phyloP scores from a whole-genome alignment of 306 rosid species.

The Vicia sativa region DNA sequence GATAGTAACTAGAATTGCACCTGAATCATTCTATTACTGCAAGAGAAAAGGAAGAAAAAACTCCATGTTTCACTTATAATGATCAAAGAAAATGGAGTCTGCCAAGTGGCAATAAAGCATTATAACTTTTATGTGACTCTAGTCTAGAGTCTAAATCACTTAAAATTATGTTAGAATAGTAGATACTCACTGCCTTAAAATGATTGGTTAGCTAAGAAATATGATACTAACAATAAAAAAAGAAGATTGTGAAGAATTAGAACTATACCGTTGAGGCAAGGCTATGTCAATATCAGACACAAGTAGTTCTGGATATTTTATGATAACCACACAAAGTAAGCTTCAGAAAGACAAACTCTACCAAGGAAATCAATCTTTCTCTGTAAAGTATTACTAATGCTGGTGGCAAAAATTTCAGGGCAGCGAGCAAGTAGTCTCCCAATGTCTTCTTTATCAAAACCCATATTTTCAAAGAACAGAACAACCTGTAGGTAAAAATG shows the following conservation, averaged over 20 bases:
- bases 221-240: conserved; percentile 21
- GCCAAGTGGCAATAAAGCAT: conserved; percentile 14
- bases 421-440: conserved; percentile 72
- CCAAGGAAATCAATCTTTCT: conserved; percentile 74
- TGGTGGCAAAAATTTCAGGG: conserved; percentile 80
- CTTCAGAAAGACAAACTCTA: conserved; percentile 56
- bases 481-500: conserved; percentile 58
- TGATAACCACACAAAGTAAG: conserved; percentile 68
- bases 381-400: conserved; percentile 62
- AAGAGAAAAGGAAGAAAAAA: no score
- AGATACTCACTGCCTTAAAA: conserved; percentile 21
- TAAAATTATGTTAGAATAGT: conserved; percentile 12
- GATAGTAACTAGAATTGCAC: conserved; percentile 19
- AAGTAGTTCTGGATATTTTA: conserved; percentile 83
- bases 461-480: conserved; percentile 66
- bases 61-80: conserved; percentile 16
- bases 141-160: conserved; percentile 26
- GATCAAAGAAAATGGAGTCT: conserved; percentile 21
- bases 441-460: conserved; percentile 62
- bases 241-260: conserved; percentile 15
- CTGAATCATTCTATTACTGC: conserved; percentile 12
- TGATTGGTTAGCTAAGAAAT: conserved; percentile 14
- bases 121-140: conserved; percentile 8
- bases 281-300: conserved; percentile 68
- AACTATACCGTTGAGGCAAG: conserved; percentile 68